Base-by-base conservation (phyloP, 805 yeast species). In the Lipomyces starkeyi region DNA sequence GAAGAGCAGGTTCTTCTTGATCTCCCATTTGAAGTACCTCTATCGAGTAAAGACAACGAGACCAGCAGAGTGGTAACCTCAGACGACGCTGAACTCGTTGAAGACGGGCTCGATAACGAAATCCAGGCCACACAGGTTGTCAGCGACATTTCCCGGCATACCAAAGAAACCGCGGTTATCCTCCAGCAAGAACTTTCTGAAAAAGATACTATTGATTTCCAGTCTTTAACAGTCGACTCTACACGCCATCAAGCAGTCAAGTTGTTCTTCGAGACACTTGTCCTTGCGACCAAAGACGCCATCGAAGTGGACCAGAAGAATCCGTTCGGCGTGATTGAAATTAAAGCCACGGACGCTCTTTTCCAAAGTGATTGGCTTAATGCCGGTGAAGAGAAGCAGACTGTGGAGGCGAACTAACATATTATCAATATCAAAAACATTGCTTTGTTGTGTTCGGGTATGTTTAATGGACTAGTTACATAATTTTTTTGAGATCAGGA, bases 191-290 rank as follows among this genome's bases (percentile, higher is more conserved):
- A 78, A 25, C 78, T 83, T 63, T 71, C 70, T 1, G 66, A 68
- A 11, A 70, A 63, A 11, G 71, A 74, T 3, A 67, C 68, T 2
- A 67, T 69, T 4, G 75, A 80, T 0, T 80, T 13, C 79, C 82
- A 5, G 74, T n/a, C 59, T 25, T 59, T 65, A 37, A 61, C 66
- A 37, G 63, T n/a, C 22, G 37, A 58, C 37, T 1, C 68, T 81
- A 81, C 67, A 83, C 84, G 74, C 80, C 83, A 71, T 13, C 88
- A 88, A 73, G 91, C 92, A 25, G 86, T 91, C 2, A 84, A 86
- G 73, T 83, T 91, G 63, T 93, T 93, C 78, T 93, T 92, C 74
- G 97, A 93, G 76, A 77, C 93, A 76, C 81, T 93, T 73, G 94
- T 92, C 2, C 81, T 93, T 66, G 96, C 96, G 1, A 88, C 95